Conservation (phyloP, 805 yeast species). For the Henningerozyma blattae region DNA sequence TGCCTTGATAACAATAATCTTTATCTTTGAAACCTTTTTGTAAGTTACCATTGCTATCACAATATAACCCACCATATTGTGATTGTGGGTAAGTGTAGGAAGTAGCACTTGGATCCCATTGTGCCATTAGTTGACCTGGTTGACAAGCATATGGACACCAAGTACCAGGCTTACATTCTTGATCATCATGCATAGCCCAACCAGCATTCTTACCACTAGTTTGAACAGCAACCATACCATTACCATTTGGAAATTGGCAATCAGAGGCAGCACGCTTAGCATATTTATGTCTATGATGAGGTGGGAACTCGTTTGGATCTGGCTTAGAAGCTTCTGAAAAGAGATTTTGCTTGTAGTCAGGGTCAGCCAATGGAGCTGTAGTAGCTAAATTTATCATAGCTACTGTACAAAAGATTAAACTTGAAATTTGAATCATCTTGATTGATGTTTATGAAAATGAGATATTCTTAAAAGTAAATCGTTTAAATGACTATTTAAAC, state of each 20-base stretch:
- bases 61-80: conserved; percentile 71
- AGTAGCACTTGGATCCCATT: conserved; percentile 76
- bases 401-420: background rate
- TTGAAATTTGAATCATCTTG: too few relatives aligned
- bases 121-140: conserved; percentile 77
- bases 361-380: conserved; percentile 1
- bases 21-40: conserved; percentile 46
- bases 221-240: conserved; percentile 62
- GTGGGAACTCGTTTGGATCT: background rate
- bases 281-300: conserved; percentile 1
- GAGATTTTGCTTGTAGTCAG: too few relatives aligned
- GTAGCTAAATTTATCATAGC: background rate
- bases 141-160: conserved; percentile 91
- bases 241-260: conserved; percentile 58
- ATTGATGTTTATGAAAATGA: too few relatives aligned
- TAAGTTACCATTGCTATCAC: conserved; percentile 58
- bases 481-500: too few relatives aligned
- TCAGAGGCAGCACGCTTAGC: conserved; percentile 23
- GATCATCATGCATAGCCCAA: conserved; percentile 79
- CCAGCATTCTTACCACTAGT: conserved; percentile 51
- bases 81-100: conserved; percentile 66
- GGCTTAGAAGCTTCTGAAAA: too few relatives aligned
- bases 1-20: conserved; percentile 65
- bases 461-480: too few relatives aligned
- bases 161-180: conserved; percentile 57